phyloP scores from a whole-genome alignment of 23 red algal genomes.

The Cyanidioschyzon merolae region DNA sequence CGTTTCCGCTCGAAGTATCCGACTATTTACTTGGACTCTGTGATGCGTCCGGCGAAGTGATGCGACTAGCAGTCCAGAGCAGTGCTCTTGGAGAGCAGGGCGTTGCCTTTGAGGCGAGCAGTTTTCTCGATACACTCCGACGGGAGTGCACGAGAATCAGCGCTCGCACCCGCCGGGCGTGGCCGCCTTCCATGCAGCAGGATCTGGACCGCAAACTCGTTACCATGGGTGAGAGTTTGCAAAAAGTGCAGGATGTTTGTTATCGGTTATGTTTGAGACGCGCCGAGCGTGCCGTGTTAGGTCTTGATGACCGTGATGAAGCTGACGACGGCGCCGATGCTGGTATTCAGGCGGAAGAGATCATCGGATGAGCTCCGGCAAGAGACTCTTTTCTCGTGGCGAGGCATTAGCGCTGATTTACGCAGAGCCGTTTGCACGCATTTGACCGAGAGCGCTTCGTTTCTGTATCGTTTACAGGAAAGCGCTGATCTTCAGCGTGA shows the following conservation, averaged over 20 bases:
- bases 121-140: background rate
- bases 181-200: background rate
- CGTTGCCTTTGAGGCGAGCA: background rate
- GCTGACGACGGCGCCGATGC: background rate
- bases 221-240: background rate
- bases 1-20: constrained; percentile 7
- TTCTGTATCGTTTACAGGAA: no score
- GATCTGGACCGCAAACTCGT: background rate
- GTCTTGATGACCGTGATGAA: background rate
- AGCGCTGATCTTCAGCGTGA: no score
- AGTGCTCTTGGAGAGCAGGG: background rate
- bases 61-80: constrained; percentile 50
- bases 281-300: background rate
- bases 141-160: background rate
- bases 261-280: constrained; percentile 8
- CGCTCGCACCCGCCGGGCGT: background rate
- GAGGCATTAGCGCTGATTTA: no score
- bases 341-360: background rate
- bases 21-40: constrained; percentile 80
- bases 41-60: constrained; percentile 76
- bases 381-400: no score
- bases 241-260: constrained; percentile 14
- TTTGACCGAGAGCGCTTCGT: no score
- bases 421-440: no score
- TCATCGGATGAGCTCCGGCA: background rate